Base-by-base conservation (phyloP, 495 filamentous ascomycete genomes). In the Neurospora africana region DNA sequence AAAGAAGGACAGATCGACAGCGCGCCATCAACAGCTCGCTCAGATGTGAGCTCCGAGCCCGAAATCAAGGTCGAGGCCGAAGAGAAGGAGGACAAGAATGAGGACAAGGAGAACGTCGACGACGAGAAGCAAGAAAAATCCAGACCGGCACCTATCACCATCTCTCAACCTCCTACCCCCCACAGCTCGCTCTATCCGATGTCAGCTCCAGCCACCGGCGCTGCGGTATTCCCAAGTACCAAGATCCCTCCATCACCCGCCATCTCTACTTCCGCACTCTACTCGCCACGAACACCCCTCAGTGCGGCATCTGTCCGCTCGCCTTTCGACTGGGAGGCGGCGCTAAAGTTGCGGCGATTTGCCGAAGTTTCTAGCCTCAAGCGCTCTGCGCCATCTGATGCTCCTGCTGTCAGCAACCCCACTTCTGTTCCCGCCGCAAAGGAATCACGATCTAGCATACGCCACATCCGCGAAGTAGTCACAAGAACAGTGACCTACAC, bases 401-500 rank as follows among this genome's bases (percentile, higher is more conserved):
- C 53, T 69, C 65, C 70, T 68, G n/a, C 47, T 19, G 17, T 21
- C 38, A 53, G 69, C 35, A 72, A 23, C 9, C 40, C 65, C 36
- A 68, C 53, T 5, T n/a, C 27, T 15, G 70, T 72, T 40, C 71
- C 69, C n/a, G 37, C 61, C 38, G 78, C 78, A 74, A 86, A 85
- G 74, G 79, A 86, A 15, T 81, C 84, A 9, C 75, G 81, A 65
- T 84, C 86, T 17, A 87, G 81, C 73, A 82, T 87, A 72, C 82
- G 85, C 40, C 86, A 87, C 67, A 87, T 92, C 69, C 82, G 88
- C 35, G 89, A 93, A 78, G 89, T 92, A 5, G 89, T 93, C 53
- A 93, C 91, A 39, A 84, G 91, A 70, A 93, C 91, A 19, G 91
- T 93, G 68, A 93, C 91, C 8, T 92, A 92, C 78, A 91, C 88